Base-by-base conservation (phyloP, 176 grass and related monocot species). In the Elaeis guineensis region DNA sequence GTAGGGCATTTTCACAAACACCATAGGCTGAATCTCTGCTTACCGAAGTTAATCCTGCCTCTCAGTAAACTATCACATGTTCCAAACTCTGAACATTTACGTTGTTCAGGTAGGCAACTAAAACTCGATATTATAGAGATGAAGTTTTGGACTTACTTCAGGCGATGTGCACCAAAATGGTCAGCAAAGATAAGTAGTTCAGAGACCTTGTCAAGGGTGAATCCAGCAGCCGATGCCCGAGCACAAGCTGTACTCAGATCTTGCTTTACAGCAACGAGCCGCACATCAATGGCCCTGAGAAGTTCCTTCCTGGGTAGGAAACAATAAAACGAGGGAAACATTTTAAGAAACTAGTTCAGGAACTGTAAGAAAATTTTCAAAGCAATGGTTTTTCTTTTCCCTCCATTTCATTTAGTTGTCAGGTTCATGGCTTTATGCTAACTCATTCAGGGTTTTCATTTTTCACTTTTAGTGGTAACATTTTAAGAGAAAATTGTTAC, bases 271-370 rank as follows among this genome's bases (percentile, higher is more conserved):
- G 83, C 80, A 59, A 68, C 85, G 54, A 95, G 73, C 39, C 91
- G 86, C 71, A 95, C 80, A 74, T 95, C 91, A 58, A 95, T 95
- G 5, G 91, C 91, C 63, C 71, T 82, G 70, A 90, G 83, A 74
- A 95, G 79, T 59, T 95, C 86, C 65, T 86, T 90, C 65, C 91
- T 95, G 79, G 50, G 59, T 60, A 80, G 51, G 49, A 58, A 69
- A 87, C 35, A 44, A 63, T 20, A 55, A 15, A 6, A 48, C 67
- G 39, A n/a, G 39, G 21, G 17, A 6, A 63, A 69, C 69, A 44
- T 32, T 57, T 49, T 19, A 49, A 20, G 32, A 39, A 44, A 22
- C 66, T 71, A 52, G 58, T 39, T 74, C 53, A 9, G 23, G 15
- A 58, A 12, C 51, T 26, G 21, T 18, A 56, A 14, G 20, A 57